Conservation (phyloP, 163 green algal genomes). For the Coccomyxa subellipsoidea region DNA sequence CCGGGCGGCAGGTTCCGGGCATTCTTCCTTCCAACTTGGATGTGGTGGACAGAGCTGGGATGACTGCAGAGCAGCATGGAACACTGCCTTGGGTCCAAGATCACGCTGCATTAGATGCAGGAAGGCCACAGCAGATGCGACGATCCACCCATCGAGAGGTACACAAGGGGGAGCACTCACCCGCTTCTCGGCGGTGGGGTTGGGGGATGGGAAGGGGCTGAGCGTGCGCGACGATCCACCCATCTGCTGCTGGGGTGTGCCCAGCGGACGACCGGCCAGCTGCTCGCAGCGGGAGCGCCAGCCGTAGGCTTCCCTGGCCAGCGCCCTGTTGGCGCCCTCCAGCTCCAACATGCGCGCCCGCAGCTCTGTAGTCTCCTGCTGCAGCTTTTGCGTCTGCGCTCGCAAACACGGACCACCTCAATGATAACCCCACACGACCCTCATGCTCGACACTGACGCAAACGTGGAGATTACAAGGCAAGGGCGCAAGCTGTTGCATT, state of each 20-base stretch:
- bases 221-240: background rate
- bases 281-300: conserved; percentile 7
- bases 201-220: background rate
- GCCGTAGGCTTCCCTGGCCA: background rate
- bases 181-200: background rate
- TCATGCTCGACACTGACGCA: too few species aligned
- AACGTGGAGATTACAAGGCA: too few species aligned
- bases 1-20: too few species aligned
- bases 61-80: too few species aligned
- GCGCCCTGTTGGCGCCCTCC: background rate
- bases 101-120: too few species aligned
- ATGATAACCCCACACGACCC: too few species aligned
- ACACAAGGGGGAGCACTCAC: background rate
- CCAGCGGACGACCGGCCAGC: too few species aligned
- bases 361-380: conserved; percentile 5
- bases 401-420: background rate
- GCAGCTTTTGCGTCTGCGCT: conserved; percentile 11
- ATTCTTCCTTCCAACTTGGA: too few species aligned
- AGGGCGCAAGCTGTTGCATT: too few species aligned
- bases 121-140: background rate
- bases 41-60: too few species aligned
- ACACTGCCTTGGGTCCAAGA: too few species aligned
- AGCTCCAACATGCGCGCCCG: background rate
- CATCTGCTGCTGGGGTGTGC: background rate
- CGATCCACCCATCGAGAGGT: background rate